Percentiles rank a stretch among this genome's conserved stretches.
These are phyloP conservation scores for Cucurbita ficifolia DNA, from an alignment of 306 rosid species.

Conservation along the genomic window DNA sequence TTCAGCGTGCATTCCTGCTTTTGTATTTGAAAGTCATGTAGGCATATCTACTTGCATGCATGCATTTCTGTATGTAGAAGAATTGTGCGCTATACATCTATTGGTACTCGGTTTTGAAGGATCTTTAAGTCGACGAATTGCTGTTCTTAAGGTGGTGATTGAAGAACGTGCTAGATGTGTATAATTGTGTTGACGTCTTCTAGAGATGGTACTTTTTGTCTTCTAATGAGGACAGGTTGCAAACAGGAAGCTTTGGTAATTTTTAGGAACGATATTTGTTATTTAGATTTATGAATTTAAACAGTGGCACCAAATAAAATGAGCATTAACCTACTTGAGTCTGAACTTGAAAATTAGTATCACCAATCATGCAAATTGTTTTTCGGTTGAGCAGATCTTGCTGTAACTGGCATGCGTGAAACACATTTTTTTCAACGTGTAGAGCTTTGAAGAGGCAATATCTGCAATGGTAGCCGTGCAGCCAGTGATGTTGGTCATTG, in stretches of 20 bases:
- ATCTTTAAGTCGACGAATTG: neutral
- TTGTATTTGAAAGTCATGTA: neutral
- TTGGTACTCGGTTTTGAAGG: neutral
- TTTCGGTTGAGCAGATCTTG: neutral
- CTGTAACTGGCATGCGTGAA: neutral
- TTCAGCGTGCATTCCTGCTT: neutral
- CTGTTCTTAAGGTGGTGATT: neutral
- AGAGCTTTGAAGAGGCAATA: conserved; percentile 68
- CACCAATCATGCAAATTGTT: neutral
- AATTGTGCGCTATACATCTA: neutral
- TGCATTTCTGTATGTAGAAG: neutral
- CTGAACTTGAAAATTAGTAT: neutral
- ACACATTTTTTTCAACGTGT: neutral
- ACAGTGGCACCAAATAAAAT: neutral
- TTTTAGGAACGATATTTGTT: neutral
- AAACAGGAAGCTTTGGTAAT: neutral
- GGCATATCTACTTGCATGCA: neutral
- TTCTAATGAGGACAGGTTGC: neutral
- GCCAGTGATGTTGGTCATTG: conserved; percentile 62
- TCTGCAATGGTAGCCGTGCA: conserved; percentile 46
- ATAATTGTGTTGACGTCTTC: neutral
- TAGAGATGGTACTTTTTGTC: neutral
- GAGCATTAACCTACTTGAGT: neutral
- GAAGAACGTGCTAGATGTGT: neutral
- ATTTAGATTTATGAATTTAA: neutral